Evolutionary conservation across 768 basidiomycete genomes (phyloP).

Genomic region (Lentinula sp.): DNA sequence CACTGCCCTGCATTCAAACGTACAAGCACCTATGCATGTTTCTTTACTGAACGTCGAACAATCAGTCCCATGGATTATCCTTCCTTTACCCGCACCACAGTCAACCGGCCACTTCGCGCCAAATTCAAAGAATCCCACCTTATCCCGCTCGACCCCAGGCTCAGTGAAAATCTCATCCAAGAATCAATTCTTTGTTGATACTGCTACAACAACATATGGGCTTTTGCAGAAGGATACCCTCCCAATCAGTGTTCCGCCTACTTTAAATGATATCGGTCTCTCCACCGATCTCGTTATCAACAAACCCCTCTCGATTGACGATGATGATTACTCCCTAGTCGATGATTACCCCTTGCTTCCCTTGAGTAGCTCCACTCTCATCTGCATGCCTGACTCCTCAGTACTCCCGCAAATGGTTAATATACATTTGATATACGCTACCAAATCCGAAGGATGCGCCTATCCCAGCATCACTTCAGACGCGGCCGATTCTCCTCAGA

Average conservation of each 20-base stretch:
- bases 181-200: constrained; percentile 32
- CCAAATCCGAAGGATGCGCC: constrained; percentile 35
- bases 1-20: constrained; percentile 19
- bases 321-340: constrained; percentile 16
- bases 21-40: constrained; percentile 42
- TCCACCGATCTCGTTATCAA: constrained; percentile 29
- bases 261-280: constrained; percentile 27
- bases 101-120: constrained; percentile 7
- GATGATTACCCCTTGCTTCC: constrained; percentile 40
- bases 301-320: constrained; percentile 16
- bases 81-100: constrained; percentile 21
- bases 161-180: constrained; percentile 15
- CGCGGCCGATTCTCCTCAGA: constrained; percentile 23
- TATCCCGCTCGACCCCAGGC: constrained; percentile 20
- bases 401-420: constrained; percentile 41
- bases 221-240: constrained; percentile 31
- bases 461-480: constrained; percentile 16
- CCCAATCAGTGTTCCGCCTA: constrained; percentile 31
- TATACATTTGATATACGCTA: constrained; percentile 53
- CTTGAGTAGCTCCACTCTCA: constrained; percentile 48
- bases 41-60: constrained; percentile 55
- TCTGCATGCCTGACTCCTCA: constrained; percentile 35
- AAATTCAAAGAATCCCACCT: constrained; percentile 20
- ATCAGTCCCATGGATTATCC: constrained; percentile 54
- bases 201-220: constrained; percentile 45